phyloP scores from a whole-genome alignment of 2,329 filamentous ascomycete genomes.

The Fonsecaea pedrosoi region DNA sequence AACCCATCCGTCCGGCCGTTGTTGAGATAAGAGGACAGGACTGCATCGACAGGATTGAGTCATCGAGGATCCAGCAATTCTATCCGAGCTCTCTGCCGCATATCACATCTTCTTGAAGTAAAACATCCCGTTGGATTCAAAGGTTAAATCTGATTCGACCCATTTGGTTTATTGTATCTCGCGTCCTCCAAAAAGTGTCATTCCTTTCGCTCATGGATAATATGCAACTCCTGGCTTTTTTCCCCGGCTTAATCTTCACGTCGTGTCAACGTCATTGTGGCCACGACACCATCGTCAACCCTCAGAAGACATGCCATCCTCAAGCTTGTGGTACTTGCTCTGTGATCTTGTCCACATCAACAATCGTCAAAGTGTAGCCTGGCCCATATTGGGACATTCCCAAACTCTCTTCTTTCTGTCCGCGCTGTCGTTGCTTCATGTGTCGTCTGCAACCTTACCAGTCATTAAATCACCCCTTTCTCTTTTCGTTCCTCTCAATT shows the following conservation, averaged over 20 bases:
- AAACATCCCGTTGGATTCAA: not conserved
- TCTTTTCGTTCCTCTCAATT: not conserved
- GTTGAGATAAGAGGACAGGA: not conserved
- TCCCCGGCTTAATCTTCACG: not conserved
- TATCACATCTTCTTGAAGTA: conserved; percentile 58
- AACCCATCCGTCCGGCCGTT: no score
- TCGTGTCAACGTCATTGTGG: not conserved
- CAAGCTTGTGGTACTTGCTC: not conserved
- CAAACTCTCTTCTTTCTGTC: not conserved
- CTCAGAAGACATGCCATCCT: not conserved
- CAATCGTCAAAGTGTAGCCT: conserved; percentile 6
- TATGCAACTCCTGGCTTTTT: conserved; percentile 9
- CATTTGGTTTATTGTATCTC: conserved; percentile 2
- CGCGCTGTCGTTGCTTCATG: not conserved
- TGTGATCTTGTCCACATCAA: conserved; percentile 2
- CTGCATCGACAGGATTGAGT: not conserved
- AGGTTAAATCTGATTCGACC: not conserved
- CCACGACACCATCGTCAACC: not conserved
- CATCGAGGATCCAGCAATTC: not conserved
- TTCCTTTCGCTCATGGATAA: conserved; percentile 3
- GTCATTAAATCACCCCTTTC: not conserved
- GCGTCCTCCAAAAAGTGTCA: not conserved
- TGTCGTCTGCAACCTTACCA: not conserved
- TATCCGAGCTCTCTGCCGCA: not conserved
- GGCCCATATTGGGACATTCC: not conserved